Evolutionary conservation across 78 protist genomes (phyloP).

Genomic region (Speleostelium caveatum): DNA sequence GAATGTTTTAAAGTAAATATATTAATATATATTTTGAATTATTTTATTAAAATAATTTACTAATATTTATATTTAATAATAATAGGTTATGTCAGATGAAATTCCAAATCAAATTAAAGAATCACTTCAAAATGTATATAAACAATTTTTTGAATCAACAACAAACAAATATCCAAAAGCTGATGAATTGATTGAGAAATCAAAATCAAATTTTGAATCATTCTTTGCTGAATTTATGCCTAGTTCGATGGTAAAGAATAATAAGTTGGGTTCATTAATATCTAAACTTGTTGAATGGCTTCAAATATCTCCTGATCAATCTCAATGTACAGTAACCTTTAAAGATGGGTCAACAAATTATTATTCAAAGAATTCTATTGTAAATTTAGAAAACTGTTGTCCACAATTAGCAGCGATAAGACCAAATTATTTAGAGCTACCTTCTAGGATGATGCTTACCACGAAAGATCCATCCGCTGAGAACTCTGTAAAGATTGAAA

Average conservation of each 20-base stretch:
- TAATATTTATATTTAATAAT: too few species aligned
- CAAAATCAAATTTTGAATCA: slow-evolving; percentile 3
- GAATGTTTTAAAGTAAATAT: slow-evolving; percentile 48
- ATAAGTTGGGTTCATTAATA: neutral
- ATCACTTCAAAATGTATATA: slow-evolving; percentile 4
- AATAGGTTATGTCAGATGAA: neutral
- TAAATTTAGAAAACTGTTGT: slow-evolving; percentile 12
- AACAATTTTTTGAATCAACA: neutral
- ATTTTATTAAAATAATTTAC: too few species aligned
- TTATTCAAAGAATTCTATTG: neutral
- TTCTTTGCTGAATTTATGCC: slow-evolving; percentile 1
- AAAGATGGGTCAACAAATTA: slow-evolving; percentile 6
- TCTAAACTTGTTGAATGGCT: slow-evolving; percentile 27
- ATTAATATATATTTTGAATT: too few species aligned
- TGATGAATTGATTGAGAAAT: neutral
- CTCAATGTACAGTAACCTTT: neutral
- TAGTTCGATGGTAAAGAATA: neutral
- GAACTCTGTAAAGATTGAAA: slow-evolving; percentile 21
- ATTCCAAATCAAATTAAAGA: neutral
- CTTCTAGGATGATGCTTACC: neutral
- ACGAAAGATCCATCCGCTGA: slow-evolving; percentile 64
- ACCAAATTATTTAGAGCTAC: slow-evolving; percentile 31
- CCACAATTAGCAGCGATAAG: slow-evolving; percentile 13
- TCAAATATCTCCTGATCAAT: neutral
- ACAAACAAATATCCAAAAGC: neutral